Percentiles rank a stretch among this genome's conserved stretches.
Evolutionary conservation across 345 rosid genomes (phyloP).

Genomic region (Eucalyptus cladocalyx): DNA sequence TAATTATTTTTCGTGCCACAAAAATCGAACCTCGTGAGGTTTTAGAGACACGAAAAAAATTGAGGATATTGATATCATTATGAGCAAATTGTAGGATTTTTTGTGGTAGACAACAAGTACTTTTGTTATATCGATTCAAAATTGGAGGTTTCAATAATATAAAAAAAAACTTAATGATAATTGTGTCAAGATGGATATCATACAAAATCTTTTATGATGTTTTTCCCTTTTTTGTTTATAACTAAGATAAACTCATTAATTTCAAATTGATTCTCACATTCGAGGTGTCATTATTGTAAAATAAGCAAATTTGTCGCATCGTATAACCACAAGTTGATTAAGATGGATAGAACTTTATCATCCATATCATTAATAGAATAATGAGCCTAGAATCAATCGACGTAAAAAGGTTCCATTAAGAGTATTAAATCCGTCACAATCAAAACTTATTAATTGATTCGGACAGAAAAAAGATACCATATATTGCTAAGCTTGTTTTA

Average conservation of each 20-base stretch:
- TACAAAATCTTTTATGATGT: not conserved
- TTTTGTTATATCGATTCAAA: not conserved
- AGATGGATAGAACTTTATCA: not conserved
- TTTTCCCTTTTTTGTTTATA: not conserved
- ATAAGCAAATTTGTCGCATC: not conserved
- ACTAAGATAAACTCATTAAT: not conserved
- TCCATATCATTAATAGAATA: not conserved
- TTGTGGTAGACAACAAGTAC: accelerated
- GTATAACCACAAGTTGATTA: not conserved
- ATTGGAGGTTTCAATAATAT: not conserved
- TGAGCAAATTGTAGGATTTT: not conserved
- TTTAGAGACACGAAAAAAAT: too few species aligned
- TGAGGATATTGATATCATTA: not conserved
- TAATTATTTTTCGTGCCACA: not conserved
- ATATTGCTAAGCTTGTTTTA: not conserved
- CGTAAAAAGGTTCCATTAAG: not conserved
- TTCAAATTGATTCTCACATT: not conserved
- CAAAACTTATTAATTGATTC: not conserved
- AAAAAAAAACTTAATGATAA: not conserved
- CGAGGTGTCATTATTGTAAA: not conserved
- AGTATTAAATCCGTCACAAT: not conserved
- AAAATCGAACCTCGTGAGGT: too few species aligned
- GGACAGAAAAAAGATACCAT: not conserved
- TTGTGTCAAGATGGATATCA: not conserved
- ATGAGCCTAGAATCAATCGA: accelerated